Conservation (phyloP, 805 yeast genomes). For the Cyberlindnera mycetangii region DNA sequence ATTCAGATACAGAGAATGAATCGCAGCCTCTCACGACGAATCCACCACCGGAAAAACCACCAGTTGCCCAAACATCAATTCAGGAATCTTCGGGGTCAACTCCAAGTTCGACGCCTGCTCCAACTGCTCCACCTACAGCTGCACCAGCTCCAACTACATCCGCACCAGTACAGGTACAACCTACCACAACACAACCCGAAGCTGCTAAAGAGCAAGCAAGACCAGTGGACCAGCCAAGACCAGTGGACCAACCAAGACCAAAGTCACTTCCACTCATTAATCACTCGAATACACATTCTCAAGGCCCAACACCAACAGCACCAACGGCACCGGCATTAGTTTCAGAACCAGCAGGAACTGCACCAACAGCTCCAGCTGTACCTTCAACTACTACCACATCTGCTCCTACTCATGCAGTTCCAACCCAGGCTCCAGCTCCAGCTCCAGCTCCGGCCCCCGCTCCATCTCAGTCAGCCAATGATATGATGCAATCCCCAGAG, state of each 20-base stretch:
- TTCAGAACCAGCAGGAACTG: not conserved
- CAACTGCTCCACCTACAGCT: not conserved
- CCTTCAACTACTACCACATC: not conserved
- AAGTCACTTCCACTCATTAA: conserved; percentile 1
- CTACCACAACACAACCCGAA: not conserved
- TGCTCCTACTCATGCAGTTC: too few relatives aligned
- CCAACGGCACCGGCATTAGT: not conserved
- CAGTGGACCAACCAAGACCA: not conserved
- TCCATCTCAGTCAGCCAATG: conserved; percentile 31
- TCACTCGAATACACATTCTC: not conserved
- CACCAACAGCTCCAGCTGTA: conserved; percentile 1
- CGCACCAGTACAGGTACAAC: not conserved
- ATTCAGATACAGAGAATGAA: conserved; percentile 7
- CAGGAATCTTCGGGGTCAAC: not conserved
- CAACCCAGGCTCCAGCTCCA: conserved; percentile 8
- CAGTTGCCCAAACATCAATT: not conserved
- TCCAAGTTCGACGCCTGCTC: too few relatives aligned
- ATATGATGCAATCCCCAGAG: conserved; percentile 52
- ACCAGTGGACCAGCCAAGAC: not conserved
- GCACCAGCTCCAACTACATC: not conserved
- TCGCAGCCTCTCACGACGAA: conserved; percentile 2
- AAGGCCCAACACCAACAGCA: not conserved
- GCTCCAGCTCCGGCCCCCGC: conserved; percentile 6
- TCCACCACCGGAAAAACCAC: not conserved
- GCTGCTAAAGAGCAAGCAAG: not conserved